These are phyloP conservation scores for Ophiostoma quercus DNA, from an alignment of 2,329 filamentous ascomycete species.

Conservation along the genomic window DNA sequence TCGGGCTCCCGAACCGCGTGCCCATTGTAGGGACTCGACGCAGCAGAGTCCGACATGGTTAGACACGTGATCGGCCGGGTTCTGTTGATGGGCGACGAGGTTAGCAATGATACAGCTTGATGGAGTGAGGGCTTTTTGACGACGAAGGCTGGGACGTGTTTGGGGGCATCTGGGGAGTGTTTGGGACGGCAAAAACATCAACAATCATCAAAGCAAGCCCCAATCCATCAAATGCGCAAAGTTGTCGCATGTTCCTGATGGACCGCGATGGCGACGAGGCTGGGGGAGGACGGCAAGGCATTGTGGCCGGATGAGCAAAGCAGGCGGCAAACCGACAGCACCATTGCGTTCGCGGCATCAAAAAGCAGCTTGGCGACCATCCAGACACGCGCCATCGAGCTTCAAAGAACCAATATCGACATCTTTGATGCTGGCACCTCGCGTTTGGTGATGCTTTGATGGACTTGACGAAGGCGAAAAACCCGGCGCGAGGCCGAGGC, in stretches of 20 bases:
- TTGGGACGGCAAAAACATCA: conserved; percentile 19
- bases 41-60: conserved; percentile 59
- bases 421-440: conserved; percentile 24
- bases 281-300: conserved; percentile 27
- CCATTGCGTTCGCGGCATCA: conserved; percentile 18
- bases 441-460: conserved; percentile 24
- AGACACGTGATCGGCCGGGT: conserved; percentile 57
- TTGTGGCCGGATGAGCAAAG: conserved; percentile 19
- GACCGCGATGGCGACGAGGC: conserved; percentile 26
- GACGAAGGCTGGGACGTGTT: neutral
- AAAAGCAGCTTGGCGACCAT: neutral
- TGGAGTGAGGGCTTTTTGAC: conserved; percentile 31
- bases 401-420: conserved; percentile 11
- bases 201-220: neutral
- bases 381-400: neutral
- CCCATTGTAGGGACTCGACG: conserved; percentile 61
- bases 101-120: conserved; percentile 37
- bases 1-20: conserved; percentile 53
- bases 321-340: neutral
- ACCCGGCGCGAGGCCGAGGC: neutral
- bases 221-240: conserved; percentile 11
- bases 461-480: conserved; percentile 18
- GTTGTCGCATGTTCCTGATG: conserved; percentile 26
- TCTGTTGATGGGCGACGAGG: conserved; percentile 48
- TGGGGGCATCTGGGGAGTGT: neutral